Percentiles rank a stretch among this genome's conserved stretches.
Conservation (phyloP, 352 stramenopile species). For the Blastocystis sp. region DNA sequence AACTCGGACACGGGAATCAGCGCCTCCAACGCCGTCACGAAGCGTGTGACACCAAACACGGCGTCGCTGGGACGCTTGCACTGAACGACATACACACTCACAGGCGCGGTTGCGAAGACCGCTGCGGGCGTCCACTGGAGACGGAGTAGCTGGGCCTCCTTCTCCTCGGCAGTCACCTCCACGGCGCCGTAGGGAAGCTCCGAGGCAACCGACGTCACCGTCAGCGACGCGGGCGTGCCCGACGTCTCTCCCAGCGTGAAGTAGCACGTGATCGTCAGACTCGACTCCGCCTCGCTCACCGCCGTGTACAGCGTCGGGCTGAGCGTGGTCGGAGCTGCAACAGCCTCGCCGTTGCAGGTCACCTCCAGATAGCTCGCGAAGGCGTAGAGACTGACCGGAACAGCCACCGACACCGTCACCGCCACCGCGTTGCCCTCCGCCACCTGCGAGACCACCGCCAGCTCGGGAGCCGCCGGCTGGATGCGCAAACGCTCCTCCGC, state of each 20-base stretch:
- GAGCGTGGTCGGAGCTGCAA: background rate
- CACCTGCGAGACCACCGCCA: background rate
- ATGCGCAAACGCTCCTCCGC: background rate
- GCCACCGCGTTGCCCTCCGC: background rate
- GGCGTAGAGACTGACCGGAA: background rate
- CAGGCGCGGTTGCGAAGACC: background rate
- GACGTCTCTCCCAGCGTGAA: background rate
- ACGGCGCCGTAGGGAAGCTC: background rate
- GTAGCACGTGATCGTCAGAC: background rate
- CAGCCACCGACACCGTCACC: background rate
- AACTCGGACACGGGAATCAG: background rate
- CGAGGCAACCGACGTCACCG: background rate
- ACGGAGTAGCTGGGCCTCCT: background rate
- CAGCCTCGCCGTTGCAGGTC: background rate
- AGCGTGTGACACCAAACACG: background rate
- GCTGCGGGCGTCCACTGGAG: background rate
- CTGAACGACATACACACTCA: background rate
- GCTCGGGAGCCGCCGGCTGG: background rate
- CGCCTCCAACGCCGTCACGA: background rate
- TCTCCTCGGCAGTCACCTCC: background rate
- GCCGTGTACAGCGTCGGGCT: background rate
- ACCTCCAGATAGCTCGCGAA: slow-evolving; percentile 14
- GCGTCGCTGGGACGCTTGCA: background rate
- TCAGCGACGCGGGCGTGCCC: background rate
- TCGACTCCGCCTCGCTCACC: background rate